Conservation (phyloP, 2,329 filamentous ascomycete species). For the Grosmannia clavigera region DNA sequence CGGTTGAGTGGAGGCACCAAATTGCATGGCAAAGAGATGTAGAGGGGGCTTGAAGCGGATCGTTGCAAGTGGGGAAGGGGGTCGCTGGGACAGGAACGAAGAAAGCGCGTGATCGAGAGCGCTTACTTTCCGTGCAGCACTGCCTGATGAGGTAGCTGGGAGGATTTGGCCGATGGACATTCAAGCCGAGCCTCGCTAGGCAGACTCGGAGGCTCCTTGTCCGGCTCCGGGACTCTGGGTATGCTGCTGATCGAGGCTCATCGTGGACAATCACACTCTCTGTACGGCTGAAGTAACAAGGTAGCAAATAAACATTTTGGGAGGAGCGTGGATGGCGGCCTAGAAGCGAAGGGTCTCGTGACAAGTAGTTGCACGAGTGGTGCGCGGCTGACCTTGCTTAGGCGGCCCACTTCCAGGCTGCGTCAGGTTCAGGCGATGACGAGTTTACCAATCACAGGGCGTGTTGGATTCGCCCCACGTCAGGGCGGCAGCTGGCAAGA, state of each 20-base stretch:
- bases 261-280: background rate
- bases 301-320: background rate
- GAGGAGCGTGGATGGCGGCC: background rate
- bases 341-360: background rate
- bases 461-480: background rate
- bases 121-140: background rate
- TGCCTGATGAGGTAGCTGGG: background rate
- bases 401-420: background rate
- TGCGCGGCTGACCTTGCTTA: background rate
- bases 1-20: constrained; percentile 9
- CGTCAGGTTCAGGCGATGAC: background rate
- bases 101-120: background rate
- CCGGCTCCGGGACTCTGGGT: background rate
- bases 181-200: background rate
- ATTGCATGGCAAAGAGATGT: constrained; percentile 4
- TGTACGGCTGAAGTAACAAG: background rate
- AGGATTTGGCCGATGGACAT: background rate
- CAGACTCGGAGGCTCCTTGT: background rate
- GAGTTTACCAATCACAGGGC: background rate
- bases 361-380: background rate
- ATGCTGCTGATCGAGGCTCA: background rate
- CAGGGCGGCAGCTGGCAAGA: background rate
- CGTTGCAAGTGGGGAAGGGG: background rate
- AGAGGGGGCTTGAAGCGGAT: background rate
- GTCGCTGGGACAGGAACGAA: background rate